Percentiles rank a stretch among this genome's conserved stretches.
These are phyloP conservation scores for Psidium friedrichsthalianum DNA, from an alignment of 345 rosid species.

Conservation along the genomic window DNA sequence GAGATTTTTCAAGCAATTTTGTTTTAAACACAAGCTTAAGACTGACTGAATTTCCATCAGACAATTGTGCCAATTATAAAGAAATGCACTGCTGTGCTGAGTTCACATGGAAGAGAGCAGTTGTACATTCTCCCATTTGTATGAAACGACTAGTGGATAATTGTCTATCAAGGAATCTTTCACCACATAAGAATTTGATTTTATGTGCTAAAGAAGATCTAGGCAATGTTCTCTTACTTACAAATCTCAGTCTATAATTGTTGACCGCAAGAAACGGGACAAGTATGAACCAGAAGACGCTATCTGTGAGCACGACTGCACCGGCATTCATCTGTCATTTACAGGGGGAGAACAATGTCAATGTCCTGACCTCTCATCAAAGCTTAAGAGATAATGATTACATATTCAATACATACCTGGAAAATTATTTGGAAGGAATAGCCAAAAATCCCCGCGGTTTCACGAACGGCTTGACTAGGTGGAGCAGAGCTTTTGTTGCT, in stretches of 20 bases:
- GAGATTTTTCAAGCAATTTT: neutral
- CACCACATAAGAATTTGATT: neutral
- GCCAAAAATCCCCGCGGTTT: slow-evolving; percentile 53
- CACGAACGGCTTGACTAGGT: slow-evolving; percentile 11
- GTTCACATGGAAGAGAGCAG: neutral
- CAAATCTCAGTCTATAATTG: slow-evolving; percentile 58
- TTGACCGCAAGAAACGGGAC: slow-evolving; percentile 80
- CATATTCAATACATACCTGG: slow-evolving; percentile 38
- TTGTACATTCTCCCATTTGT: neutral
- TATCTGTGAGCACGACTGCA: slow-evolving; percentile 93
- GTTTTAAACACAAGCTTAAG: neutral
- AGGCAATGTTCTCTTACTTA: slow-evolving; percentile 22
- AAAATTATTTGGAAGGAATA: slow-evolving; percentile 67
- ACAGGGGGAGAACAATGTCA: neutral
- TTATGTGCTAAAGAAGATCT: neutral
- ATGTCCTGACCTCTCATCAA: neutral
- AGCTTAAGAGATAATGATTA: neutral
- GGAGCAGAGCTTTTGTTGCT: slow-evolving; percentile 21
- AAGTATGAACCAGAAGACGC: slow-evolving; percentile 86
- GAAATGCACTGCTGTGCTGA: neutral
- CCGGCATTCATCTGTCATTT: slow-evolving; percentile 84
- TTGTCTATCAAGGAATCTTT: neutral
- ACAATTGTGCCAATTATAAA: neutral
- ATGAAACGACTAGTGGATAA: neutral
- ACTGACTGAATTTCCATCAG: neutral